These are phyloP conservation scores for Escovopsis sp. DNA, from an alignment of 2,329 filamentous ascomycete species.

Conservation along the genomic window DNA sequence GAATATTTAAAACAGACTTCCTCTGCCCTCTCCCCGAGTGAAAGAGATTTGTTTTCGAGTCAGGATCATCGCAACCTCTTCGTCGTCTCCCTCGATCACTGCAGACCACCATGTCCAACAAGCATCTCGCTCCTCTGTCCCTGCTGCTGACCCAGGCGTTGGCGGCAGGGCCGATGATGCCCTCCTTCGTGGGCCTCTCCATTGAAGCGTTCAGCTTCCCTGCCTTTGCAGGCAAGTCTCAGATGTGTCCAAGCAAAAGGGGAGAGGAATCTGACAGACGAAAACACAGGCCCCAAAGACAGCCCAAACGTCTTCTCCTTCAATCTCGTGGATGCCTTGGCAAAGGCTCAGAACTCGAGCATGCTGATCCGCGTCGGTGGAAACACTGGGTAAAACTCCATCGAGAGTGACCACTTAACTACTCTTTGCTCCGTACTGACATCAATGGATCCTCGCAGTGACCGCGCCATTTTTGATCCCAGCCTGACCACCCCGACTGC, in stretches of 20 bases:
- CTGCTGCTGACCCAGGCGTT: conserved; percentile 5
- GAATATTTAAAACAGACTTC: too few species aligned
- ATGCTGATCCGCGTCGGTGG: conserved; percentile 10
- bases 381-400: conserved; percentile 8
- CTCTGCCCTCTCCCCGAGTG: too few species aligned
- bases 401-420: too few species aligned
- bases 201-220: conserved; percentile 11
- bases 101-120: conserved; percentile 1
- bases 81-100: too few species aligned
- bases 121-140: conserved; percentile 3
- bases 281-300: conserved; percentile 4
- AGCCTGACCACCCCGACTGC: conserved; percentile 9
- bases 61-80: too few species aligned
- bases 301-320: conserved; percentile 8
- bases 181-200: conserved; percentile 9
- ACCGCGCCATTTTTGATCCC: conserved; percentile 12
- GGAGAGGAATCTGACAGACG: neutral
- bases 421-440: too few species aligned
- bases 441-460: conserved; percentile 4
- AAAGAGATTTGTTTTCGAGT: too few species aligned
- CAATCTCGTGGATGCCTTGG: conserved; percentile 9
- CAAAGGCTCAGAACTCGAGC: conserved; percentile 6
- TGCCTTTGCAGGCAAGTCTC: conserved; percentile 8
- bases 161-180: conserved; percentile 4
- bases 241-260: neutral